Conservation (phyloP, 768 basidiomycete genomes). For the Xerocomellus chrysenteron region DNA sequence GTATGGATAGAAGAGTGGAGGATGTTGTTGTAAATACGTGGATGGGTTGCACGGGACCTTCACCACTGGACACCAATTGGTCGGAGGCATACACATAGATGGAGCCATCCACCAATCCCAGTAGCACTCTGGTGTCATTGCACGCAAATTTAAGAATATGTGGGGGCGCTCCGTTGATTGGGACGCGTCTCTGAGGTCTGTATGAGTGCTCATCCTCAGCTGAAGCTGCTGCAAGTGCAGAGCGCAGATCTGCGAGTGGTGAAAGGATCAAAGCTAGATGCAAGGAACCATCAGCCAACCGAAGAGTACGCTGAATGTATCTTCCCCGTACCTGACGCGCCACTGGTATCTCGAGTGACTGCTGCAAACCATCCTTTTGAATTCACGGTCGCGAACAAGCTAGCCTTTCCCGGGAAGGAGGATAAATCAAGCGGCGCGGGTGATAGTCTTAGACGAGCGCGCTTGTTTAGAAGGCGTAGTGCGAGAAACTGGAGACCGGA, state of each 20-base stretch:
- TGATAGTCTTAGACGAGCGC: constrained; percentile 64
- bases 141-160: constrained; percentile 55
- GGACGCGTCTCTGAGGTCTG: constrained; percentile 50
- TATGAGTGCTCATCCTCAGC: constrained; percentile 42
- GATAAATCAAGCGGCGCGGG: constrained; percentile 45
- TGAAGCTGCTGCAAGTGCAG: constrained; percentile 46
- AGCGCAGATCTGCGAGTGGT: constrained; percentile 58
- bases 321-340: constrained; percentile 38
- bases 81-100: constrained; percentile 60
- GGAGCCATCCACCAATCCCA: constrained; percentile 58
- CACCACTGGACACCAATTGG: constrained; percentile 46
- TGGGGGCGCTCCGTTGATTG: constrained; percentile 46
- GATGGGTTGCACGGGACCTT: constrained; percentile 44
- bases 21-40: constrained; percentile 47
- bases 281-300: background rate
- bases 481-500: constrained; percentile 36
- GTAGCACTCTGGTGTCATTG: constrained; percentile 58
- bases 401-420: constrained; percentile 42
- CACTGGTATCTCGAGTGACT: constrained; percentile 37
- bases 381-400: constrained; percentile 59
- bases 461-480: constrained; percentile 51
- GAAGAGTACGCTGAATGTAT: background rate
- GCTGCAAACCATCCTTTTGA: constrained; percentile 71
- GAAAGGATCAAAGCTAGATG: constrained; percentile 59
- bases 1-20: constrained; percentile 50